These are phyloP conservation scores for Trichoderma semiorbis DNA, from an alignment of 2,329 filamentous ascomycete genomes.

Conservation along the genomic window DNA sequence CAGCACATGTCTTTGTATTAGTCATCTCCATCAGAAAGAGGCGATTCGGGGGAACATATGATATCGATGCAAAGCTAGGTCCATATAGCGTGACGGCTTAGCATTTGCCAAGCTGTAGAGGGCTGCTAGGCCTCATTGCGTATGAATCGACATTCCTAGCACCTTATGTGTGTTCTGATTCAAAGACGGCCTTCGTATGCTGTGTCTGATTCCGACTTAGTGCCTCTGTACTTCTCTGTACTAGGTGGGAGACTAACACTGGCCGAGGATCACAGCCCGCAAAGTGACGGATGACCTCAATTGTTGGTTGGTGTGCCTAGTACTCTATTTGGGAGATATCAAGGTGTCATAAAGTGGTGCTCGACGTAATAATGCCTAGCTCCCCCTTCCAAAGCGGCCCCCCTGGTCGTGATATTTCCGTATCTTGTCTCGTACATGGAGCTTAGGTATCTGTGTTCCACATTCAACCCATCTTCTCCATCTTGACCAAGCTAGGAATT, in stretches of 20 bases:
- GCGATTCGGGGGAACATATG: background rate
- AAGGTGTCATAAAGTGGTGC: constrained; percentile 8
- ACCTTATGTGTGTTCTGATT: background rate
- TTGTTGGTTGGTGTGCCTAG: background rate
- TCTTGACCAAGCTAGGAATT: background rate
- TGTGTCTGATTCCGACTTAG: background rate
- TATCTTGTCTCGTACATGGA: constrained; percentile 6
- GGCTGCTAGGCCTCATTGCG: background rate
- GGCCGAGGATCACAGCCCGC: background rate
- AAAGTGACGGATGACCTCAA: background rate
- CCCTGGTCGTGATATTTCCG: constrained; percentile 9
- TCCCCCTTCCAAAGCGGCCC: background rate
- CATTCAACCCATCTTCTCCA: background rate
- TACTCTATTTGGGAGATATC: constrained; percentile 1
- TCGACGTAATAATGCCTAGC: constrained; percentile 7
- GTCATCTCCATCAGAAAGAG: background rate
- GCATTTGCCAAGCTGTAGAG: background rate
- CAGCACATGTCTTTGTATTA: background rate
- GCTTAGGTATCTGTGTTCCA: background rate
- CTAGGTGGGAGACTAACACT: background rate
- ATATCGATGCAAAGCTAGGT: constrained; percentile 9
- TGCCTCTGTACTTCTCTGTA: background rate
- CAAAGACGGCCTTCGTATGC: background rate
- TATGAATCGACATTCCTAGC: background rate
- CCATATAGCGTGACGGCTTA: background rate